Conservation (phyloP, 1,284 basidiomycete species). For the Athelia sp. region DNA sequence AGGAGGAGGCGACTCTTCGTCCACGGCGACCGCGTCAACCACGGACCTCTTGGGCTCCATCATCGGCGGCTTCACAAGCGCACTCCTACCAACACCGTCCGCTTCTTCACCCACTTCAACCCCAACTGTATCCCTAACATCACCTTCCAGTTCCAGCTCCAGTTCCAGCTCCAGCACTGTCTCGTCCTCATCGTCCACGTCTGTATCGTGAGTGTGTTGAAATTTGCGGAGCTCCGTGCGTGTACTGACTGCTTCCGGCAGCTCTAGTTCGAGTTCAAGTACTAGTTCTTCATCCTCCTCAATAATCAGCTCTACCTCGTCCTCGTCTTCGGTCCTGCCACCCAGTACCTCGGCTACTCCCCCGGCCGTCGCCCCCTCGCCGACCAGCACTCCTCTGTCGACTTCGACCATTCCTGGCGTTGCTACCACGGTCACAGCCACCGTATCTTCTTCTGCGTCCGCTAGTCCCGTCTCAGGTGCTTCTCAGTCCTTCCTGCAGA, state of each 20-base stretch:
- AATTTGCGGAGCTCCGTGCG: background rate
- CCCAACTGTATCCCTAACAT: conserved; percentile 8
- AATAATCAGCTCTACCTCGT: conserved; percentile 3
- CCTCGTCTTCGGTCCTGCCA: conserved; percentile 6
- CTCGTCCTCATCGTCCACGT: conserved; percentile 4
- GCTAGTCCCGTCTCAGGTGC: conserved; percentile 14
- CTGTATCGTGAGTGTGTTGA: background rate
- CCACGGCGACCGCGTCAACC: conserved; percentile 1
- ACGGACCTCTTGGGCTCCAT: conserved; percentile 11
- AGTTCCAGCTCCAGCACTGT: conserved; percentile 9
- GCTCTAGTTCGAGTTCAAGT: conserved; percentile 4
- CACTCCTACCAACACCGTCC: conserved; percentile 12
- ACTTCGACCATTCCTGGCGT: conserved; percentile 5
- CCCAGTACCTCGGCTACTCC: conserved; percentile 6
- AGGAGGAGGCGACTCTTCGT: conserved; percentile 1
- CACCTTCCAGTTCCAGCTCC: conserved; percentile 9
- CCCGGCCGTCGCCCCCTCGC: conserved; percentile 3
- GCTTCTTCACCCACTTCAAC: conserved; percentile 12
- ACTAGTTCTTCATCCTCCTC: conserved; percentile 4
- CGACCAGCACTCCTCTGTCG: conserved; percentile 10
- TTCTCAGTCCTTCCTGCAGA: conserved; percentile 46
- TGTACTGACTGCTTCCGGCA: background rate
- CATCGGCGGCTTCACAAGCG: conserved; percentile 9
- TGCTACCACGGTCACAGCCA: conserved; percentile 21
- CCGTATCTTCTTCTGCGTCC: conserved; percentile 14